Evolutionary conservation across 2,329 filamentous ascomycete species (phyloP).

Genomic region (Claviceps fusiformis): DNA sequence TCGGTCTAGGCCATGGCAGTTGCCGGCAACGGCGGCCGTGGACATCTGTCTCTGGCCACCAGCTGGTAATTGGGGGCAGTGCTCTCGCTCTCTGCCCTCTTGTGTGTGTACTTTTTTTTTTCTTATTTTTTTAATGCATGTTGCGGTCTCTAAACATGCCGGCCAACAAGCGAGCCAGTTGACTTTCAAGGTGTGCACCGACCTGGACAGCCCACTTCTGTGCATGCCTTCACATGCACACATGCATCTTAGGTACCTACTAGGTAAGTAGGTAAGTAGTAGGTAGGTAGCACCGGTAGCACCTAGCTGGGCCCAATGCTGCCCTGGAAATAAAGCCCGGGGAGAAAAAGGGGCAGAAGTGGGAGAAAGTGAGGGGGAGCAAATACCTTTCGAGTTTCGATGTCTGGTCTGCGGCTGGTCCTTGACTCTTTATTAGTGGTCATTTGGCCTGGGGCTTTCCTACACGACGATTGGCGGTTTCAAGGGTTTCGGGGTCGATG

Average conservation of each 20-base stretch:
- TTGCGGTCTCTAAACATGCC: neutral
- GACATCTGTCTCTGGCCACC: too few species aligned
- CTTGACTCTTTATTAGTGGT: neutral
- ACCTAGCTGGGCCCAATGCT: neutral
- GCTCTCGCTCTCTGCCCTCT: too few species aligned
- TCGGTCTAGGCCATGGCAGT: too few species aligned
- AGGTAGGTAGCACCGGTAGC: too few species aligned
- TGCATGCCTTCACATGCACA: too few species aligned
- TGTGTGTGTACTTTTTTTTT: too few species aligned
- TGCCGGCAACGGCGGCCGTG: too few species aligned
- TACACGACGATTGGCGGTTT: neutral
- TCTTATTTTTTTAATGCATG: too few species aligned
- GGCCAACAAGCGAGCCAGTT: neutral
- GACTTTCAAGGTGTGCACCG: neutral
- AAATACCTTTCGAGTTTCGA: neutral
- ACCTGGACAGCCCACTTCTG: neutral
- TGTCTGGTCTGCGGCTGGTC: too few species aligned
- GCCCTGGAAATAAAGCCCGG: neutral
- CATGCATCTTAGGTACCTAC: too few species aligned
- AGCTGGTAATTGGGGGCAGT: too few species aligned
- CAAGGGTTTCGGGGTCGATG: too few species aligned
- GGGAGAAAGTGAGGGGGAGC: neutral
- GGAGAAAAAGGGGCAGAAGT: neutral
- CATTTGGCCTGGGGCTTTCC: neutral
- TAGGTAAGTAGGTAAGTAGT: neutral